Evolutionary conservation across 2,329 filamentous ascomycete species (phyloP), one percentile per base, ranked within the genome.

Genomic region (Talaromyces sp.): DNA sequence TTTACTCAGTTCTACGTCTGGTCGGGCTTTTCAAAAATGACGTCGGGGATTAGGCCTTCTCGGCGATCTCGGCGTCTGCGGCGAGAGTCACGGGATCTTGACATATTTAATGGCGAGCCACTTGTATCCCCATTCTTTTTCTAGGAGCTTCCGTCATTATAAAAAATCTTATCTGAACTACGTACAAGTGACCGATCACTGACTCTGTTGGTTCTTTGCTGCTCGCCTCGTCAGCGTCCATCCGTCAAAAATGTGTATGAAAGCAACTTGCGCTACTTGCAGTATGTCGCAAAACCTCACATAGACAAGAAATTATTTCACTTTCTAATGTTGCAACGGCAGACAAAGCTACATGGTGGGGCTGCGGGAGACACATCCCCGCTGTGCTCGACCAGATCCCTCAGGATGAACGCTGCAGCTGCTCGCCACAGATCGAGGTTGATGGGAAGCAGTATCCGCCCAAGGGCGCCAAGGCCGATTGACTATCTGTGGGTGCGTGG

Each of bases 311-410:
- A 11, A 11, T 38, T 14, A 19, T 35, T 24, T 4, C n/a, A 21
- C 24, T 19, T 21, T 13, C n/a, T 32, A 29, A 32, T 4, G 38
- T 31, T 35, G 29, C 52, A 26, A 56, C 21, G 5, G 43, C 13
- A 63, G 62, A 59, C 27, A 63, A 59, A 57, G 50, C 41, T 21
- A 63, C 51, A 41, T 63, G 59, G 62, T 56, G 50, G 41, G 62
- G 62, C 32, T 62, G 62, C 43, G 59, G 59, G 53, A 31, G 32
- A 7, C 62, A 63, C 29, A 59, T 62, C 38, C 56, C 59, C 21
- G 35, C 29, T n/a, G 62, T 59, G 24, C 52, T 63, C 43, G 62
- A 62, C 50, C 43, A 53, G 11, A 31, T 62, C 38, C 56, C 59
- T 14, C 27, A 54, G 32, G 38, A 59, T 26, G 43, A 61, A 17